phyloP scores from a whole-genome alignment of 805 yeast species.

The Suhomyces vadensis region DNA sequence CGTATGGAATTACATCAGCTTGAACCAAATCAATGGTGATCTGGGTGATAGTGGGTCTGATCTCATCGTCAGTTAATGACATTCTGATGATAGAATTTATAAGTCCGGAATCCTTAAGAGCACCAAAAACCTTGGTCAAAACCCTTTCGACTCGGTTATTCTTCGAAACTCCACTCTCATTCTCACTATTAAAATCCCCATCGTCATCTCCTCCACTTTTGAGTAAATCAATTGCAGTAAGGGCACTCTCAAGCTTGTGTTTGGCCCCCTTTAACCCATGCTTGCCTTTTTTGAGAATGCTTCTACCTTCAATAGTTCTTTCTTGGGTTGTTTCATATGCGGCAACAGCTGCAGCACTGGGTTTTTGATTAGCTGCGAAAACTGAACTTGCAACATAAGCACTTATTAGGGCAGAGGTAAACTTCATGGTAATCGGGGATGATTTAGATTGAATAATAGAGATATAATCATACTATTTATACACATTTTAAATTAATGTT shows the following conservation, averaged over 20 bases:
- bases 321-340: neutral
- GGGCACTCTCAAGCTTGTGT: neutral
- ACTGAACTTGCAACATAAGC: neutral
- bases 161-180: neutral
- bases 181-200: constrained; percentile 5
- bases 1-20: constrained; percentile 33
- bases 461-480: neutral
- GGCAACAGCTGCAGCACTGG: neutral
- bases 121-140: constrained; percentile 23
- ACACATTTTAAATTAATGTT: neutral
- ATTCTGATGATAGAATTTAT: constrained; percentile 26
- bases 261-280: neutral
- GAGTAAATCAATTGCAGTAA: neutral
- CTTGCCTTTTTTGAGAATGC: neutral
- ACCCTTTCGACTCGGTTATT: constrained; percentile 6
- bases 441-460: neutral
- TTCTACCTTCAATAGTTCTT: neutral
- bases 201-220: constrained; percentile 5
- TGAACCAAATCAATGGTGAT: constrained; percentile 26
- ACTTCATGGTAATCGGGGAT: neutral
- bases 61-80: constrained; percentile 31
- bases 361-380: constrained; percentile 2
- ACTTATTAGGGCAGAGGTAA: neutral
- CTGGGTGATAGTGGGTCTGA: constrained; percentile 24
- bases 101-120: constrained; percentile 32